Conservation (phyloP, 75 land plant genomes). For the Azolla pinnata region DNA sequence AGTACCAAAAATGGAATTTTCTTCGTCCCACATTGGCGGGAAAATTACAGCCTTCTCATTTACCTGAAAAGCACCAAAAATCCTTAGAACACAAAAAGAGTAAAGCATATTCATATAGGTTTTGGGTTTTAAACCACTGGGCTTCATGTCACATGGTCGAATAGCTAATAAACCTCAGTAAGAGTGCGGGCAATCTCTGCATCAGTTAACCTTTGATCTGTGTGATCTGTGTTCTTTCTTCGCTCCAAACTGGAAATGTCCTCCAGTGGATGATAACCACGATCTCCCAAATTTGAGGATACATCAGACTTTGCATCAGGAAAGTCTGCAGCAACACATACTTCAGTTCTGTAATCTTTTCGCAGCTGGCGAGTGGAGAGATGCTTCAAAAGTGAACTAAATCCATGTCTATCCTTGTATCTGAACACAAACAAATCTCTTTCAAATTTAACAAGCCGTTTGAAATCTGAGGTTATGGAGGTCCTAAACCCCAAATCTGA, state of each 20-base stretch:
- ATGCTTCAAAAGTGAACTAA: background rate
- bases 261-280: conserved; percentile 91
- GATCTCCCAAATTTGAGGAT: conserved; percentile 26
- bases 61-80: no score
- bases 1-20: conserved; percentile 47
- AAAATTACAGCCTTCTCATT: conserved; percentile 49
- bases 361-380: background rate
- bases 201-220: conserved; percentile 33
- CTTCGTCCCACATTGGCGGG: conserved; percentile 49
- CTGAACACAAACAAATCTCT: no score
- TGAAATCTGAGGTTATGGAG: no score
- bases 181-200: conserved; percentile 86
- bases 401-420: conserved; percentile 1
- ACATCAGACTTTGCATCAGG: conserved; percentile 73
- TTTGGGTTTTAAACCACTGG: no score
- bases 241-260: conserved; percentile 45
- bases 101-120: no score
- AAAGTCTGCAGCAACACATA: conserved; percentile 67
- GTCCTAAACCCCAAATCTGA: no score
- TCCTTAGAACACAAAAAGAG: no score
- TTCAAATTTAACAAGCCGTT: no score
- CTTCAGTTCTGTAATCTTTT: conserved; percentile 22
- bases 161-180: conserved; percentile 48
- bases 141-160: no score
- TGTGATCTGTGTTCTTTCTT: conserved; percentile 24